Evolutionary conservation across 2,329 filamentous ascomycete species (phyloP).

Genomic region (Erysiphe pulchra): DNA sequence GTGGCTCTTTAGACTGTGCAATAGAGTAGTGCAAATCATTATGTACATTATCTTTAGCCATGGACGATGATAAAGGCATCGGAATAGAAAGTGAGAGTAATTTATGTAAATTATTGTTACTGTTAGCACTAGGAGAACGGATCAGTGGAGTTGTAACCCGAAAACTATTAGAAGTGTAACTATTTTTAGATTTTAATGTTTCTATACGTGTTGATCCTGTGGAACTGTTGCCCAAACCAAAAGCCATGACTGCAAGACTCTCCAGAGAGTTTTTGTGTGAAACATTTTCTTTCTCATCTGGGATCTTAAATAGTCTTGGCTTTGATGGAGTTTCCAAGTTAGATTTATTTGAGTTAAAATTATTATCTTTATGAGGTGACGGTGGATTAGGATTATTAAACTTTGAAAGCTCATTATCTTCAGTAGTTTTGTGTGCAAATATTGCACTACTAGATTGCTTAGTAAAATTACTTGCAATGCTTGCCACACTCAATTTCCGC

Average conservation of each 20-base stretch:
- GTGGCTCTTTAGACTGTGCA: conserved; percentile 7
- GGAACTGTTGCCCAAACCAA: conserved; percentile 5
- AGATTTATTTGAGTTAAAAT: conserved; percentile 3
- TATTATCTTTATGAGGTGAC: conserved; percentile 1
- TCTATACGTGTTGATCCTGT: conserved; percentile 6
- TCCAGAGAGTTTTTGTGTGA: conserved; percentile 5
- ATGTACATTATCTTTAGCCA: too few relatives aligned
- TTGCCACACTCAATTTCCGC: conserved; percentile 63
- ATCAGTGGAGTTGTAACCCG: conserved; percentile 8
- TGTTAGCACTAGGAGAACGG: conserved; percentile 10
- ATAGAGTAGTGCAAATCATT: neutral
- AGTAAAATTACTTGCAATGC: conserved; percentile 50
- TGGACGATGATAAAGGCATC: conserved; percentile 2
- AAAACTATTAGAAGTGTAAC: conserved; percentile 9
- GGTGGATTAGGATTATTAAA: neutral
- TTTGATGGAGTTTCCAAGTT: conserved; percentile 5
- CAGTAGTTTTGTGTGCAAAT: conserved; percentile 8
- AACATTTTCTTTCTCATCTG: conserved; percentile 10
- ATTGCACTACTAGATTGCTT: conserved; percentile 28
- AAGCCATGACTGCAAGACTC: conserved; percentile 2
- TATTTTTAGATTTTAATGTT: conserved; percentile 8
- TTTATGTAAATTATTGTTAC: conserved; percentile 3
- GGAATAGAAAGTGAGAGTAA: conserved; percentile 1
- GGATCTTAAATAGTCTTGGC: conserved; percentile 9
- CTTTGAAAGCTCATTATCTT: conserved; percentile 4